phyloP scores from a whole-genome alignment of 441 rosid species.

The Dalechampia spathulata region DNA sequence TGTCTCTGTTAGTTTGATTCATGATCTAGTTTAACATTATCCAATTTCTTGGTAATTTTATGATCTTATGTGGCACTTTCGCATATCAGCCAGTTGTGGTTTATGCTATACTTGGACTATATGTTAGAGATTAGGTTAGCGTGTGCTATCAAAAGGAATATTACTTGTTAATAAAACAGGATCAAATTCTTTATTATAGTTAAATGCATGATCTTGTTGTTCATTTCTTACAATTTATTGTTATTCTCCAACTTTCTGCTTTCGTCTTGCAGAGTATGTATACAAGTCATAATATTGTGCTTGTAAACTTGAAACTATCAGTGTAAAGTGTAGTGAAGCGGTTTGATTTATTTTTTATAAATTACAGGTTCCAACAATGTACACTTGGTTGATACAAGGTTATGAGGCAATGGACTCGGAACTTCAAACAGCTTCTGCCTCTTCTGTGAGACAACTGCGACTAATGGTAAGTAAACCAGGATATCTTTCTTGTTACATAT shows the following conservation, averaged over 20 bases:
- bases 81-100: not conserved
- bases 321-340: not conserved
- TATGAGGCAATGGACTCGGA: conserved; percentile 83
- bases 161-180: too few species aligned
- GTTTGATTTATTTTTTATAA: conserved; percentile 9
- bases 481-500: not conserved
- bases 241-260: too few species aligned
- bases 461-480: conserved; percentile 53
- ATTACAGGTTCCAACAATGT: conserved; percentile 89
- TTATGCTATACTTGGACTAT: too few species aligned
- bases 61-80: not conserved
- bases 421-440: conserved; percentile 55
- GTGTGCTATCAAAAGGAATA: too few species aligned
- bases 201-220: too few species aligned
- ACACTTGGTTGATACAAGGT: conserved; percentile 91
- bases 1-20: not conserved
- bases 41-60: not conserved
- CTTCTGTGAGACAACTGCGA: conserved; percentile 73
- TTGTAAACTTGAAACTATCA: conserved; percentile 5
- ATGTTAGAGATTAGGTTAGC: too few species aligned
- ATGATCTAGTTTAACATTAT: not conserved
- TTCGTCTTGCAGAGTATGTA: not conserved
- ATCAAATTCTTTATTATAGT: too few species aligned
- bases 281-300: conserved; percentile 3
- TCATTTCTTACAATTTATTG: too few species aligned